Conservation (phyloP, 2,329 filamentous ascomycete species). For the Xylaria digitata region DNA sequence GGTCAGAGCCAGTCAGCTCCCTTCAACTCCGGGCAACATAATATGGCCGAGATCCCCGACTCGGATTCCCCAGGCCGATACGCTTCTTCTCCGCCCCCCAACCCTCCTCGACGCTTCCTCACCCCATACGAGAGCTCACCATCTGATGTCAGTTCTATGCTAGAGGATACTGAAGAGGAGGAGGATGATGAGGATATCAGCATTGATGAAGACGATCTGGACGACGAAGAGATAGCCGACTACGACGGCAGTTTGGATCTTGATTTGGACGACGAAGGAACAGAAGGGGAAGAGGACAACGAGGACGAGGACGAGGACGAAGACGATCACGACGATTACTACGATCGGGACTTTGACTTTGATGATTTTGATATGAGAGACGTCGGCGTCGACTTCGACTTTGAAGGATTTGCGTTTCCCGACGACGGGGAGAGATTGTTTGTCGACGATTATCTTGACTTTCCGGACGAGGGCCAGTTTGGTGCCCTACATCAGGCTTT, state of each 20-base stretch:
- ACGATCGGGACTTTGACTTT: conserved; percentile 17
- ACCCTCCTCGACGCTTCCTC: conserved; percentile 11
- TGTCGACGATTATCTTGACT: conserved; percentile 33
- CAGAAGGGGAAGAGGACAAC: conserved; percentile 14
- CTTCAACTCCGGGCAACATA: conserved; percentile 3
- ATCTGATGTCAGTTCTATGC: conserved; percentile 15
- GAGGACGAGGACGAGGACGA: not conserved
- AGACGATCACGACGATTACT: conserved; percentile 8
- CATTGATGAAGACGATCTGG: conserved; percentile 2
- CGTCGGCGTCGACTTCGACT: conserved; percentile 26
- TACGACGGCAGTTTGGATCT: not conserved
- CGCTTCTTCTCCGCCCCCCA: conserved; percentile 9
- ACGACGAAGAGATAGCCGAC: not conserved
- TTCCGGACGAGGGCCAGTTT: conserved; percentile 19
- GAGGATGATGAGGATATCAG: conserved; percentile 9
- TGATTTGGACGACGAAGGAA: conserved; percentile 14
- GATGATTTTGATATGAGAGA: conserved; percentile 33
- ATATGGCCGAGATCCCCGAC: conserved; percentile 43
- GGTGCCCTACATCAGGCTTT: conserved; percentile 24
- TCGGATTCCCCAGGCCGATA: conserved; percentile 33
- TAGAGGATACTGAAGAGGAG: conserved; percentile 18
- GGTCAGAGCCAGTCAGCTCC: conserved; percentile 9
- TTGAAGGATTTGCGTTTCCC: conserved; percentile 23
- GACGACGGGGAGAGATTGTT: conserved; percentile 36
- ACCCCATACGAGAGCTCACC: conserved; percentile 11